Base-by-base conservation (phyloP, 805 yeast genomes). In the Saturnispora kantuleensis region DNA sequence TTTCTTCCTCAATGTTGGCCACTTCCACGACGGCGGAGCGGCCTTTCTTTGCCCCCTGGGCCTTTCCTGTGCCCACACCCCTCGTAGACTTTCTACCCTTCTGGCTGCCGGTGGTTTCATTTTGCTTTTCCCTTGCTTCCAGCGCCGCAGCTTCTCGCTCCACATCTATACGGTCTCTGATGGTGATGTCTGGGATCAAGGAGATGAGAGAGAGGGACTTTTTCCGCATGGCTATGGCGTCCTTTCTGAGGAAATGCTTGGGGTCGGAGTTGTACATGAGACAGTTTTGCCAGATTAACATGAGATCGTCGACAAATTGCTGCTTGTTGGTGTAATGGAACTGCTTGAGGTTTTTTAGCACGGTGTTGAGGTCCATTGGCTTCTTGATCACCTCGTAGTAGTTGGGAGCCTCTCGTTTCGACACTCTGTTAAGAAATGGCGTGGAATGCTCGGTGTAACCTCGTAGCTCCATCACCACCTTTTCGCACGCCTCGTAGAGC, bases 361-460 rank as follows among this genome's bases (percentile, higher is more conserved):
- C 96, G 0, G 97, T 90, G 57, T 88, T 89, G 52, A 93, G 69
- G 58, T 93, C 99, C 99, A 93, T 93, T 17, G 99, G 97, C 47
- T 76, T 77, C 55, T 87, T 89, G 56, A 93, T 90, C 35, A 93
- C 73, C 46, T 82, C 81, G 52, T 87, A 87, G 63, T 93, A 93
- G 59, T 93, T 93, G 7, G 98, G 99, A 0, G 99, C 99, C 56
- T 93, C 99, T 45, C 98, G 74, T 59, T 93, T 93, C 47, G 93
- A 86, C n/a, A 93, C 99, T 58, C 86, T 85, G 64, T 89, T 93
- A 52, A 93, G 69, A 57, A 93, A 93, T 0, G 97, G 95, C 1
- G 97, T 88, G 0, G 97, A 88, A 63, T 93, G 97, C 57, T 93
- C 97, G 0, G 98, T 90, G 53, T 83, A 86, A 6, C 90, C 85